A percentile compares a stretch with the other conserved stretches of the same genome.
phyloP scores from a whole-genome alignment of 345 rosid genomes.

The Microthlaspi erraticum region DNA sequence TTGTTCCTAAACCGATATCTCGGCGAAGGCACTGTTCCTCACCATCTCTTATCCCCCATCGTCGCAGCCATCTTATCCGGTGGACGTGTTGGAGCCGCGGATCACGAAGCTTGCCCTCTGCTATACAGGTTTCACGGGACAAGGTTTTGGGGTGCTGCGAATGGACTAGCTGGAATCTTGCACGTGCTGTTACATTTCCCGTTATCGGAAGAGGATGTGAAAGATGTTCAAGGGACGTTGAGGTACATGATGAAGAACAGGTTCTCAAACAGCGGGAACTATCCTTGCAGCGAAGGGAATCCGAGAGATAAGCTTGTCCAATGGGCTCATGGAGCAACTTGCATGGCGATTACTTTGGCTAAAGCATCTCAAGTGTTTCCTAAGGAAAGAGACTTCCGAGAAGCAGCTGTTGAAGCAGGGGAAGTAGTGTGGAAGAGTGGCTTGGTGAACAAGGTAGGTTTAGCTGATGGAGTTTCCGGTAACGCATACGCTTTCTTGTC shows the following conservation, averaged over 20 bases:
- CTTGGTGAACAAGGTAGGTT: conserved; percentile 74
- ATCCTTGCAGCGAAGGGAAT: conserved; percentile 91
- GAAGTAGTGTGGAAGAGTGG: conserved; percentile 97
- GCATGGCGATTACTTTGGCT: conserved; percentile 74
- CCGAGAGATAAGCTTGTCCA: conserved; percentile 84
- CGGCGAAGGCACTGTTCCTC: conserved; percentile 58
- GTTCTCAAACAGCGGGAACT: conserved; percentile 82
- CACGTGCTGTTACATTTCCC: conserved; percentile 81
- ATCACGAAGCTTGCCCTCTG: conserved; percentile 69
- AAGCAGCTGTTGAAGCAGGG: conserved; percentile 92
- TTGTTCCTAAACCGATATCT: conserved; percentile 74
- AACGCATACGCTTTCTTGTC: conserved; percentile 88
- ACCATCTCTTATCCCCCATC: conserved; percentile 61
- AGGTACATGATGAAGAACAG: conserved; percentile 90
- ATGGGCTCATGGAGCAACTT: conserved; percentile 90
- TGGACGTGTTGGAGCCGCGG: conserved; percentile 88
- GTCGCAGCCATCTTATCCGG: conserved; percentile 83
- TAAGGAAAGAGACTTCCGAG: conserved; percentile 70
- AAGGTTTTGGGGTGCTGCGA: conserved; percentile 88
- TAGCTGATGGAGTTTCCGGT: conserved; percentile 81
- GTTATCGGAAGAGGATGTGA: conserved; percentile 55
- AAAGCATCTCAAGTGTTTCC: conserved; percentile 88
- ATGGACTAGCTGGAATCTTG: conserved; percentile 91
- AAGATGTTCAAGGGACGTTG: conserved; percentile 77
- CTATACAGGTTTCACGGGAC: conserved; percentile 97